Conservation (phyloP, 495 filamentous ascomycete species). For the Neurospora sublineolata region DNA sequence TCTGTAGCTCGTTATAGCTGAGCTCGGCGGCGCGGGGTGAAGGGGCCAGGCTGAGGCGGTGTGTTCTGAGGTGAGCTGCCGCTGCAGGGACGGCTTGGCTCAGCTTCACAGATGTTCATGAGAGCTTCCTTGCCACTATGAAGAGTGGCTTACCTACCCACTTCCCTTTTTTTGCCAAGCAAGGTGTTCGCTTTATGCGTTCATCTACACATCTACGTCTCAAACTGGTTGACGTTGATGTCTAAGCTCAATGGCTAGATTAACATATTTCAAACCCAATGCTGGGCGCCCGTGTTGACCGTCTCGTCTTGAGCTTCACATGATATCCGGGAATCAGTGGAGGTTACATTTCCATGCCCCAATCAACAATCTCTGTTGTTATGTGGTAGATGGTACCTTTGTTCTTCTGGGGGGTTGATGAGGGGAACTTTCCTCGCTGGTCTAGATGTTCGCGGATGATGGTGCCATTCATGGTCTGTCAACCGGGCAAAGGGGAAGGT, state of each 20-base stretch:
- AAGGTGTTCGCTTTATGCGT: not conserved
- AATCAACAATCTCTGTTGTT: not conserved
- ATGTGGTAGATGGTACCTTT: not conserved
- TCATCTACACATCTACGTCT: not conserved
- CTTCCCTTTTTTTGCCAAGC: not conserved
- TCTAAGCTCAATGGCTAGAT: constrained; percentile 33
- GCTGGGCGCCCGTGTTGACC: constrained; percentile 39
- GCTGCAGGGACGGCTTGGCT: not conserved
- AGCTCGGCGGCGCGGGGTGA: not conserved
- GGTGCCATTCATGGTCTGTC: not conserved
- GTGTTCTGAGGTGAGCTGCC: not conserved
- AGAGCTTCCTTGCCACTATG: not conserved
- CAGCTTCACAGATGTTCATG: not conserved
- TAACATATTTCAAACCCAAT: constrained; percentile 26
- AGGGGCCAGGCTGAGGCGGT: not conserved
- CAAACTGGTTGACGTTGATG: constrained; percentile 24
- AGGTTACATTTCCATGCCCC: constrained; percentile 27
- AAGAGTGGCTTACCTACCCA: not conserved
- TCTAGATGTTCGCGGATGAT: not conserved
- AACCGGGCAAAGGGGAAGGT: not conserved
- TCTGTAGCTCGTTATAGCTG: not conserved
- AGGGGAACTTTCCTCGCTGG: not conserved
- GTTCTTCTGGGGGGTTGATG: not conserved
- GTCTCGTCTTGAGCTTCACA: constrained; percentile 31
- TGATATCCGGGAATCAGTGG: constrained; percentile 39